phyloP scores from a whole-genome alignment of 331 rosid species.

The Phaseolus coccineus region DNA sequence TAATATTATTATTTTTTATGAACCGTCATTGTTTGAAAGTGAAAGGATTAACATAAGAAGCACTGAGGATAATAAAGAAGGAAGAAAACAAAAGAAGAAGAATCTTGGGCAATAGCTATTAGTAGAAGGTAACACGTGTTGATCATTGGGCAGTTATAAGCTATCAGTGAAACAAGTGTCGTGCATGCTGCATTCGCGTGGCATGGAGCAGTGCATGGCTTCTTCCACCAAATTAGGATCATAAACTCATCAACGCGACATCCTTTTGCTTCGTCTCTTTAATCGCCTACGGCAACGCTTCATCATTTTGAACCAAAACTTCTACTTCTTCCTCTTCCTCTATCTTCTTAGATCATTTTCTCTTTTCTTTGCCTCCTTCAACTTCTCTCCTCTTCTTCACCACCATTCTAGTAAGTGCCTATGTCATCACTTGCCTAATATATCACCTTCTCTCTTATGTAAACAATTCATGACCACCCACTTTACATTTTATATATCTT shows the following conservation, averaged over 20 bases:
- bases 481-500: neutral
- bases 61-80: too few relatives aligned
- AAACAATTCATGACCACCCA: neutral
- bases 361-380: neutral
- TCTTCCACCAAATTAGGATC: slow-evolving; percentile 30
- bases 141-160: neutral
- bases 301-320: neutral
- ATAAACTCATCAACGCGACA: neutral
- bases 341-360: neutral
- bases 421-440: neutral
- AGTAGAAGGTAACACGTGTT: slow-evolving; percentile 39
- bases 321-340: neutral
- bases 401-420: neutral
- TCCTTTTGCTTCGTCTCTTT: neutral
- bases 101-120: too few relatives aligned
- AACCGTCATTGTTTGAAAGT: too few relatives aligned
- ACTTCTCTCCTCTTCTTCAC: neutral
- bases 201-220: neutral
- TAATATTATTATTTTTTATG: too few relatives aligned
- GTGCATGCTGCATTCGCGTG: slow-evolving; percentile 42
- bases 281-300: neutral
- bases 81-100: too few relatives aligned
- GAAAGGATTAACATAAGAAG: too few relatives aligned
- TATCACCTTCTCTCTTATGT: neutral
- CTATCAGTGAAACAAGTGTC: slow-evolving; percentile 43